Conservation (phyloP, 352 stramenopile species). For the Pythium sp. region DNA sequence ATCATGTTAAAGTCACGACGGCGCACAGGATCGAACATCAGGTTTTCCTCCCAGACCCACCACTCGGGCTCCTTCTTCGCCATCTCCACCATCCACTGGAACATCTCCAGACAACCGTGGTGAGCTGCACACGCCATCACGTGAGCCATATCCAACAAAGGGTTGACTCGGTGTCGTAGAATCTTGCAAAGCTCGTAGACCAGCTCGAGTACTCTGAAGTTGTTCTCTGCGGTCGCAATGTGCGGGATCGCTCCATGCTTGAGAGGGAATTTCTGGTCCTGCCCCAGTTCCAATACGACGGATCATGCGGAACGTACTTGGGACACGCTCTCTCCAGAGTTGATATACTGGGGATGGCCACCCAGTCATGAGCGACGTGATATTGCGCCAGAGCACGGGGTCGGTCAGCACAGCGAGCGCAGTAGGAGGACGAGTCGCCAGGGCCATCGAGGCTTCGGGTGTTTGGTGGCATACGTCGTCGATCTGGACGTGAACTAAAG, state of each 20-base stretch:
- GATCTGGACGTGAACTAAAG: no score
- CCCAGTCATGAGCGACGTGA: no score
- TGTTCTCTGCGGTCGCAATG: no score
- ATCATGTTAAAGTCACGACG: neutral
- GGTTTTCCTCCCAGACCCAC: neutral
- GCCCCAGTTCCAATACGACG: no score
- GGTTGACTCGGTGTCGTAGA: neutral
- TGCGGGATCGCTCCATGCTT: no score
- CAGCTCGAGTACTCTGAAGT: neutral
- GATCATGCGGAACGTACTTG: no score
- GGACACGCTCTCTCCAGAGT: neutral
- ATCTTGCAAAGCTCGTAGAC: neutral
- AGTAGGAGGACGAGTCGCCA: no score
- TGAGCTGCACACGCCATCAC: constrained; percentile 1
- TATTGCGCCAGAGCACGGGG: no score
- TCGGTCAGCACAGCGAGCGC: neutral
- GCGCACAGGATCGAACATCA: neutral
- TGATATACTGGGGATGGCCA: constrained; percentile 4
- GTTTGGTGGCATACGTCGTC: no score
- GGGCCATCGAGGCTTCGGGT: no score
- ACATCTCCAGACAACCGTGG: neutral
- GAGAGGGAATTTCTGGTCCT: no score
- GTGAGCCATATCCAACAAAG: neutral
- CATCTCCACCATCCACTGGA: neutral
- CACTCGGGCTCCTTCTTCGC: neutral